Conservation (phyloP, 805 yeast species). For the Saturnispora bothae region DNA sequence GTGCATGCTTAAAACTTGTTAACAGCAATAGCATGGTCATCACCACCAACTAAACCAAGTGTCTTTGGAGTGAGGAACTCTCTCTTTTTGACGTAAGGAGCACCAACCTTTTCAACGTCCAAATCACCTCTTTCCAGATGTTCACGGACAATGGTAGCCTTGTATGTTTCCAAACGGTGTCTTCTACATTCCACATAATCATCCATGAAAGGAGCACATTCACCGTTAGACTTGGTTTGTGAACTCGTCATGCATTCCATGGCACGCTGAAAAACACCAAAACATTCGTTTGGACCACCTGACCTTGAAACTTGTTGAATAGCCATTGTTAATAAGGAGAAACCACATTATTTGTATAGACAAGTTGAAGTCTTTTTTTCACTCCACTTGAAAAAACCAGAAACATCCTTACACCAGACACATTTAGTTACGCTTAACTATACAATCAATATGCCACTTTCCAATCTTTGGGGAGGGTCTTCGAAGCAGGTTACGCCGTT, state of each 20-base stretch:
- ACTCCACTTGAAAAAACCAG: too few relatives aligned
- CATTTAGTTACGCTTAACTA: neutral
- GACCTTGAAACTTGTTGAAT: conserved; percentile 26
- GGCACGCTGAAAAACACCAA: conserved; percentile 29
- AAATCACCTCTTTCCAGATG: conserved; percentile 23
- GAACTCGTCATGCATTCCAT: conserved; percentile 30
- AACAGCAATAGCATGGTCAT: conserved; percentile 24
- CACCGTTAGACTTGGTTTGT: conserved; percentile 22
- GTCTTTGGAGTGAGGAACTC: conserved; percentile 30
- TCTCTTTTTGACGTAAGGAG: conserved; percentile 31
- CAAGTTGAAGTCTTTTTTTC: too few relatives aligned
- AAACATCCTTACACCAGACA: conserved; percentile 6
- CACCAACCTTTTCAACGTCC: conserved; percentile 25
- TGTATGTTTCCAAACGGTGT: conserved; percentile 28
- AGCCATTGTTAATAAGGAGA: conserved; percentile 22
- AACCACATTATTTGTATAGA: too few relatives aligned
- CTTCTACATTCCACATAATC: conserved; percentile 31
- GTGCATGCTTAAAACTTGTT: conserved; percentile 14
- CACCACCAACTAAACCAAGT: conserved; percentile 28
- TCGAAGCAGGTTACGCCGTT: conserved; percentile 1
- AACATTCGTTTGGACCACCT: conserved; percentile 31
- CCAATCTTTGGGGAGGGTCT: conserved; percentile 8
- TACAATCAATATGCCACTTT: conserved; percentile 1
- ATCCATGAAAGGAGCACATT: conserved; percentile 24
- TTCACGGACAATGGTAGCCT: conserved; percentile 26